phyloP scores from a whole-genome alignment of 352 stramenopile genomes.

The Phytophthora foliorum region DNA sequence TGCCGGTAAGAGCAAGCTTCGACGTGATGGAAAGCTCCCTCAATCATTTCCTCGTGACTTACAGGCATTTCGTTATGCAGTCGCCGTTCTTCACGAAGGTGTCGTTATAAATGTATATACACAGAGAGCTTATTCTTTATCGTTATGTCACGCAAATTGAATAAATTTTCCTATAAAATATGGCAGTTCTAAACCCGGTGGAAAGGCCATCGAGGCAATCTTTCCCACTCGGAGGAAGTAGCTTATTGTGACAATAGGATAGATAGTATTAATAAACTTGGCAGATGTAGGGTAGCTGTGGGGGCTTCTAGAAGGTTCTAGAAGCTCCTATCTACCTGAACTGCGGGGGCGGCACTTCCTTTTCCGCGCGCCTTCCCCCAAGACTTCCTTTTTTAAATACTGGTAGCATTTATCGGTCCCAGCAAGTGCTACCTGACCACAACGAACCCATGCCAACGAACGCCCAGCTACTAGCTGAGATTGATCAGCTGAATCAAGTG shows the following conservation, averaged over 20 bases:
- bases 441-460: not conserved
- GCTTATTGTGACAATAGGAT: too few species aligned
- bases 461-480: not conserved
- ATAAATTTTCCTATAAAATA: not conserved
- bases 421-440: too few species aligned
- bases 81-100: not conserved
- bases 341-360: too few species aligned
- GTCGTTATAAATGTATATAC: not conserved
- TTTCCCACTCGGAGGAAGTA: not conserved
- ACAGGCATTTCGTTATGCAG: not conserved
- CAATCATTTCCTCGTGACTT: not conserved
- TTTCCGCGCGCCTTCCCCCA: too few species aligned
- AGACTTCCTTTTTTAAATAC: too few species aligned
- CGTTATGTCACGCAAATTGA: not conserved
- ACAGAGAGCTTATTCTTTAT: not conserved
- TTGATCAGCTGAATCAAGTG: conserved; percentile 3
- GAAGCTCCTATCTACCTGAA: too few species aligned
- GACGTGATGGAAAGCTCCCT: not conserved
- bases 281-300: too few species aligned
- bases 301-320: too few species aligned
- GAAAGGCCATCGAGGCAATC: not conserved
- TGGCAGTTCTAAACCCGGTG: not conserved
- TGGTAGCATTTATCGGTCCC: not conserved
- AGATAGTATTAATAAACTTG: too few species aligned
- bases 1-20: not conserved